phyloP scores from a whole-genome alignment of 768 basidiomycete genomes.

The Filobasidium floriforme region DNA sequence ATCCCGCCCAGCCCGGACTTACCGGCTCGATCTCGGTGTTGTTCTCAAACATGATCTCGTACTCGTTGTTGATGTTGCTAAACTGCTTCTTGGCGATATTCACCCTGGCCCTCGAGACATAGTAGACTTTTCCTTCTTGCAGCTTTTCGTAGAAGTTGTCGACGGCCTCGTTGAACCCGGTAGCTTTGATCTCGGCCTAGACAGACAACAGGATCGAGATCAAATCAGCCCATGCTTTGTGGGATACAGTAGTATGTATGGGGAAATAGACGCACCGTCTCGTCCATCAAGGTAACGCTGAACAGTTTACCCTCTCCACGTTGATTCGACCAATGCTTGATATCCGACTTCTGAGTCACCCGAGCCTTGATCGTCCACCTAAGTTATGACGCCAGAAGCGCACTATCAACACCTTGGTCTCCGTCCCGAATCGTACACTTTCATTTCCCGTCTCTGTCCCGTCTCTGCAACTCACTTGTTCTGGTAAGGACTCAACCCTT shows the following conservation, averaged over 20 bases:
- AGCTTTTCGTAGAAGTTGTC: constrained; percentile 76
- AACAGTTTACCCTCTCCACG: constrained; percentile 93
- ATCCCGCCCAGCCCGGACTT: constrained; percentile 22
- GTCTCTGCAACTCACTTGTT: constrained; percentile 55
- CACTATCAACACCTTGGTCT: not conserved
- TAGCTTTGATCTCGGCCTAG: constrained; percentile 70
- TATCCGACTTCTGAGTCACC: constrained; percentile 78
- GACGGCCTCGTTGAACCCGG: constrained; percentile 78
- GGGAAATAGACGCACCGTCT: constrained; percentile 55
- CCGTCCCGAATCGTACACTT: not conserved
- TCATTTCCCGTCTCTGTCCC: not conserved
- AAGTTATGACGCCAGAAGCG: too few species aligned
- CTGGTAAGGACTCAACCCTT: constrained; percentile 89
- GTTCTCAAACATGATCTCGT: constrained; percentile 79
- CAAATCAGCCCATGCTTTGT: not conserved
- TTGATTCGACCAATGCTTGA: constrained; percentile 79
- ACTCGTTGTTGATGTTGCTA: constrained; percentile 79
- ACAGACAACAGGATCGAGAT: not conserved
- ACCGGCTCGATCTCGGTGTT: constrained; percentile 78
- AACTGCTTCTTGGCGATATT: constrained; percentile 97
- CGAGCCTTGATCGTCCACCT: constrained; percentile 93
- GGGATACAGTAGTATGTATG: not conserved
- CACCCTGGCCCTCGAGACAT: constrained; percentile 78
- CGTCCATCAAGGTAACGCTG: constrained; percentile 86
- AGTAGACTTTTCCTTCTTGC: constrained; percentile 79